phyloP scores from a whole-genome alignment of 2,329 filamentous ascomycete species.

The Cladobotryum mycophilum region DNA sequence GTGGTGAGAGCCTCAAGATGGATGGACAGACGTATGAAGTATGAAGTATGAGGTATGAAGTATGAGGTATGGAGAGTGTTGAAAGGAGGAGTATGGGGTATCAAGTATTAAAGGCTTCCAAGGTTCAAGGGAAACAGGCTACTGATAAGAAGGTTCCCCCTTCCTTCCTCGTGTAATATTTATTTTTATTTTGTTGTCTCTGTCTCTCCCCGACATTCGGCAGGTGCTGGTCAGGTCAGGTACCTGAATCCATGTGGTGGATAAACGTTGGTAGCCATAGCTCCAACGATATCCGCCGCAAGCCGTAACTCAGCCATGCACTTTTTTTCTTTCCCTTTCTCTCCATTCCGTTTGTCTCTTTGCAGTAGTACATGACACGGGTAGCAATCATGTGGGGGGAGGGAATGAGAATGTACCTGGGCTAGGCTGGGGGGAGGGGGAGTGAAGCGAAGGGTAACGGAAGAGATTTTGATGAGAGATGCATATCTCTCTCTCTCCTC shows the following conservation, averaged over 20 bases:
- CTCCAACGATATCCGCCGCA: conserved; percentile 11
- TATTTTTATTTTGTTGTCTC: too few species aligned
- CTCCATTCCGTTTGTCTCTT: too few species aligned
- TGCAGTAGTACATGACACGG: too few species aligned
- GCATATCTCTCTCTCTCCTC: too few species aligned
- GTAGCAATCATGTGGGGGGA: background rate
- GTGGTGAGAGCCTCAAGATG: too few species aligned
- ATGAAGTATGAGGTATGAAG: background rate
- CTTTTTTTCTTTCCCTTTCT: too few species aligned
- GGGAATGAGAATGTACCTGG: background rate
- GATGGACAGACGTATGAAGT: too few species aligned
- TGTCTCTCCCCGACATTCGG: background rate
- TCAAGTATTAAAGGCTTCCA: background rate
- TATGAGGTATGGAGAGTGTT: background rate
- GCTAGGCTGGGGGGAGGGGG: too few species aligned
- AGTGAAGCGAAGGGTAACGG: too few species aligned
- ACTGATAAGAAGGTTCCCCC: background rate
- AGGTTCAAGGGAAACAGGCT: conserved; percentile 3
- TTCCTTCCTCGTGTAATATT: too few species aligned
- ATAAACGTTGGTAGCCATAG: background rate
- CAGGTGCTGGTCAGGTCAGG: too few species aligned
- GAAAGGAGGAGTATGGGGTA: background rate
- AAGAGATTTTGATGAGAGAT: too few species aligned
- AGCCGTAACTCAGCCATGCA: background rate
- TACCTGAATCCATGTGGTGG: background rate